phyloP scores from a whole-genome alignment of 805 yeast genomes.

The Ogataea saltuana region DNA sequence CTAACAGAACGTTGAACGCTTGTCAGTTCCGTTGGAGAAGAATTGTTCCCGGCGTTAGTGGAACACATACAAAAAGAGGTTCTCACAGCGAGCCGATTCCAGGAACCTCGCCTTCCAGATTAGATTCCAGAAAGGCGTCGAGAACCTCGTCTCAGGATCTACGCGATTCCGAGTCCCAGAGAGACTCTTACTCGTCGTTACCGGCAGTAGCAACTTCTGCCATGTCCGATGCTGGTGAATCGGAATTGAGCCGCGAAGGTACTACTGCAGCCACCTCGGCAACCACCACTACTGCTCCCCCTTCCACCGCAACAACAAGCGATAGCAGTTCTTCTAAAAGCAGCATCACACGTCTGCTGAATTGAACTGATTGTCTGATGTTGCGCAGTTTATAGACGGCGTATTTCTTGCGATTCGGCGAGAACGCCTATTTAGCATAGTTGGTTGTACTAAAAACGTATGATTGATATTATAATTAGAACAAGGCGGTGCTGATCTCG shows the following conservation, averaged over 20 bases:
- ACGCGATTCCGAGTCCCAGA: neutral
- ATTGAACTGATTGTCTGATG: too few relatives aligned
- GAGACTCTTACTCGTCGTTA: too few relatives aligned
- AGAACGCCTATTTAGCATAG: too few relatives aligned
- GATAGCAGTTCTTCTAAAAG: neutral
- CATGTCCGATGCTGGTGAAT: neutral
- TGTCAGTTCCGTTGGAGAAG: constrained; percentile 91
- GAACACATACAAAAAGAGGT: constrained; percentile 10
- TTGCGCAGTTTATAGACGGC: too few relatives aligned
- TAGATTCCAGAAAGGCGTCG: neutral
- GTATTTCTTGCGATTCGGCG: too few relatives aligned
- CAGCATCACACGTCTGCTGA: neutral
- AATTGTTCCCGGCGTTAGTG: constrained; percentile 41
- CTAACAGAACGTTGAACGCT: constrained; percentile 82
- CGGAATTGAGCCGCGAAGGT: neutral
- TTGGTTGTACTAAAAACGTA: too few relatives aligned
- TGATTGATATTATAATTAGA: too few relatives aligned
- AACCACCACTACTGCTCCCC: constrained; percentile 1
- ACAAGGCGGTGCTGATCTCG: too few relatives aligned
- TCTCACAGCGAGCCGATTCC: too few relatives aligned
- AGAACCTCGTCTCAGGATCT: neutral
- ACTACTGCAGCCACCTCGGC: constrained; percentile 1
- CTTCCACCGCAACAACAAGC: neutral
- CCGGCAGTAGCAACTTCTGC: neutral
- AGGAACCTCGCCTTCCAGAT: constrained; percentile 1